Percentiles rank a stretch among this genome's conserved stretches.
These are phyloP conservation scores for Penicillium sp. DNA, from an alignment of 2,329 filamentous ascomycete genomes.

Conservation along the genomic window DNA sequence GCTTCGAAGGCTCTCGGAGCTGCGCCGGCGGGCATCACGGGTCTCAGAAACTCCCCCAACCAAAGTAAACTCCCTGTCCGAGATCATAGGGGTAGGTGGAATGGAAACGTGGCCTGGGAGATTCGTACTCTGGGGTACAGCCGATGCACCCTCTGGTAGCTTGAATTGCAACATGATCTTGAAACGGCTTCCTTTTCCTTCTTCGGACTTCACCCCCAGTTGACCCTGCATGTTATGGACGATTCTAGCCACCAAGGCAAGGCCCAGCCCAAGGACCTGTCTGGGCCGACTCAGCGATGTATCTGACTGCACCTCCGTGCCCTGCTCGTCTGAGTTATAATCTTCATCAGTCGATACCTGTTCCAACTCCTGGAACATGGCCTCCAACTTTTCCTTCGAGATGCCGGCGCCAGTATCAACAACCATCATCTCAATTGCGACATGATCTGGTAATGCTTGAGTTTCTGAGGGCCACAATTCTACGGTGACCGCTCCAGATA, in stretches of 20 bases:
- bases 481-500: conserved; percentile 68
- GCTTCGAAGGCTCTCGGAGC: conserved; percentile 36
- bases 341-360: conserved; percentile 65
- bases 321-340: conserved; percentile 40
- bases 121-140: neutral
- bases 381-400: conserved; percentile 60
- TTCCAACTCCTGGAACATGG: conserved; percentile 65
- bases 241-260: conserved; percentile 86
- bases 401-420: conserved; percentile 75
- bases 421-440: conserved; percentile 73
- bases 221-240: conserved; percentile 92
- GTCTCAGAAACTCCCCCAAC: conserved; percentile 31
- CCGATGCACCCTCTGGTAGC: conserved; percentile 50
- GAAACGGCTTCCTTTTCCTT: conserved; percentile 80
- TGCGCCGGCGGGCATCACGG: conserved; percentile 21
- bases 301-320: conserved; percentile 19
- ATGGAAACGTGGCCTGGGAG: conserved; percentile 3
- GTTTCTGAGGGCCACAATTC: conserved; percentile 63
- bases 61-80: conserved; percentile 44
- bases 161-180: conserved; percentile 78
- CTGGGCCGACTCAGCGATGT: conserved; percentile 23
- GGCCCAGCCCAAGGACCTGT: conserved; percentile 72
- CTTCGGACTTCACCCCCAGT: conserved; percentile 79
- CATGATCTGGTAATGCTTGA: conserved; percentile 56
- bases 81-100: conserved; percentile 36